Evolutionary conservation across 257 asterid species (phyloP).

Genomic region (Penstemon davidsonii): DNA sequence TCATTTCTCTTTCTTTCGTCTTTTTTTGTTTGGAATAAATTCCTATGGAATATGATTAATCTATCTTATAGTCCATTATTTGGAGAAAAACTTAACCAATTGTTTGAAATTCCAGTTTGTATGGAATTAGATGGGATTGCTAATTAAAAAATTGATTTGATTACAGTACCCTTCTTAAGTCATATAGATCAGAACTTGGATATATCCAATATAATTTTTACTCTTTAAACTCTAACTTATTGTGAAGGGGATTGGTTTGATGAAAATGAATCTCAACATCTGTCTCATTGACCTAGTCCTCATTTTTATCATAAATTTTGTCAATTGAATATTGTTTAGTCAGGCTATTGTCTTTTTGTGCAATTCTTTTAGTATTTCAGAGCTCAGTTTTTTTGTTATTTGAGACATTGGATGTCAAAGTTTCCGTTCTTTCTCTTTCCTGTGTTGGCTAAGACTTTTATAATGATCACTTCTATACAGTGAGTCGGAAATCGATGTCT

Average conservation of each 20-base stretch:
- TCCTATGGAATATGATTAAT: constrained; percentile 5
- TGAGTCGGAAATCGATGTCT: constrained; percentile 89
- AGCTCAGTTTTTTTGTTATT: neutral
- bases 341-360: constrained; percentile 20
- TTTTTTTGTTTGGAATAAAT: neutral
- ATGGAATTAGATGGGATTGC: neutral
- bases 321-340: constrained; percentile 5
- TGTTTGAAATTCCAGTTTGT: neutral
- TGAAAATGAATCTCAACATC: neutral
- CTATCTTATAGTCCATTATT: neutral
- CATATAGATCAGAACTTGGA: constrained; percentile 2
- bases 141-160: neutral
- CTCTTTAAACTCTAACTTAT: neutral
- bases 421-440: neutral
- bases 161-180: neutral
- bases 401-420: constrained; percentile 5
- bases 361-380: neutral
- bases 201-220: neutral
- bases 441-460: constrained; percentile 22
- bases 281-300: neutral
- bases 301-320: neutral
- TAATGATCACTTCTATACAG: constrained; percentile 43
- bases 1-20: constrained; percentile 4
- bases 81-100: neutral
- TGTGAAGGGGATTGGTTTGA: neutral